Evolutionary conservation across 495 filamentous ascomycete species (phyloP), one percentile per base, ranked within the genome.

Genomic region (Halenospora varia): DNA sequence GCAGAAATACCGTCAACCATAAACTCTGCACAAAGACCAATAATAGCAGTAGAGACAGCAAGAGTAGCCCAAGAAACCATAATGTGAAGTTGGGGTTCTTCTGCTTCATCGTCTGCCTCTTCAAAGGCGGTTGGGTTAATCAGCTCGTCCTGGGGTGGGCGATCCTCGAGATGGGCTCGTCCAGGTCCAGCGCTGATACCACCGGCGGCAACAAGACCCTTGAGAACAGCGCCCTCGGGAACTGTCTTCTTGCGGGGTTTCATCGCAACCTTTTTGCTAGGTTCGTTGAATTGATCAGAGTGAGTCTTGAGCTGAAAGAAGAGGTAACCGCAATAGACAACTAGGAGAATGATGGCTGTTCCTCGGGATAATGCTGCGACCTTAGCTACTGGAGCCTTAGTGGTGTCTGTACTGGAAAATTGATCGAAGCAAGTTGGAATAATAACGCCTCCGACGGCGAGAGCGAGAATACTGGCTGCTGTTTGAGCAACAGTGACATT

Each of bases 401-500:
- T 61, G n/a, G 59, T 52, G 29, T 62, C 63, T 10, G 75, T 75
- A 39, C 70, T 72, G 15, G 25, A 13, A 20, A 66, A 66, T 44
- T 79, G 66, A 48, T 86, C 78, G 71, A 96, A 97, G 2, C 89
- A 90, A 11, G 92, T 96, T 0, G 92, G 92, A 25, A 97, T 90
- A 57, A 96, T 91, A 57, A 97, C 73, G 69, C 80, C 85, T 53
- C 80, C 86, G 11, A 95, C 88, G 15, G 88, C 86, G 18, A 97
- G 74, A 2, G 90, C 84, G 1, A 97, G 77, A 13, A 97, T 70
- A 72, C 84, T 89, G 24, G 91, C 84, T 1, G 92, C 91, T 0
- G 92, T 97, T 68, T 96, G 90, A 1, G 92, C 92, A n/a, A 97
- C 92, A 2, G 87, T 89, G 1, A 88, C 82, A 73, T 97, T 97